A percentile compares a stretch with the other conserved stretches of the same genome.
phyloP scores from a whole-genome alignment of 371 early-diverging fungal species.

The Lichtheimia hyalospora region DNA sequence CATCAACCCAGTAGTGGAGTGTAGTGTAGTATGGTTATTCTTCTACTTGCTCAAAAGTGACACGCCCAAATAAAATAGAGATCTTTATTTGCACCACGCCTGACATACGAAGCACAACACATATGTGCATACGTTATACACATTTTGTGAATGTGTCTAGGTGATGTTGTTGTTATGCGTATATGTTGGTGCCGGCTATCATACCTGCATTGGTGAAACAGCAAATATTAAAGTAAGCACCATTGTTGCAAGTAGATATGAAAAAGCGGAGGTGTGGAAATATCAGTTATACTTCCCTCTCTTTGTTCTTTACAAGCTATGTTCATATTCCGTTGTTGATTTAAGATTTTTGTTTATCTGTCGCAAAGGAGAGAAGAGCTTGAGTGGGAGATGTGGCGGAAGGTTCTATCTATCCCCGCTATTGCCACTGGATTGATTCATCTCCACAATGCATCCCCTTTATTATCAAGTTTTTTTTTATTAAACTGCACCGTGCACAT shows the following conservation, averaged over 20 bases:
- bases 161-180: not conserved
- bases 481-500: too few relatives aligned
- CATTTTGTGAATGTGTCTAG: not conserved
- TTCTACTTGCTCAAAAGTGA: too few relatives aligned
- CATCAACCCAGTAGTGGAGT: not conserved
- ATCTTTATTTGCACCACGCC: not conserved
- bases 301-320: not conserved
- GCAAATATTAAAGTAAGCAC: not conserved
- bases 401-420: too few relatives aligned
- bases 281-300: too few relatives aligned
- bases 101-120: conserved; percentile 2
- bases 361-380: not conserved
- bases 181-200: not conserved
- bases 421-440: too few relatives aligned
- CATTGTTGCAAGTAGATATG: conserved; percentile 2
- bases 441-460: too few relatives aligned
- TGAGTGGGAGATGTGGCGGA: too few relatives aligned
- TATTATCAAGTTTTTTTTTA: too few relatives aligned
- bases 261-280: not conserved
- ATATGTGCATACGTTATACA: not conserved
- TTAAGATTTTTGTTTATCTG: conserved; percentile 4
- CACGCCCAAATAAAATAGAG: too few relatives aligned
- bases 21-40: too few relatives aligned
- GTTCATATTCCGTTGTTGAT: not conserved
- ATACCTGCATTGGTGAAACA: too few relatives aligned